Evolutionary conservation across 2,329 filamentous ascomycete genomes (phyloP), one percentile per base, ranked within the genome.

Genomic region (Fusarium duplospermum): DNA sequence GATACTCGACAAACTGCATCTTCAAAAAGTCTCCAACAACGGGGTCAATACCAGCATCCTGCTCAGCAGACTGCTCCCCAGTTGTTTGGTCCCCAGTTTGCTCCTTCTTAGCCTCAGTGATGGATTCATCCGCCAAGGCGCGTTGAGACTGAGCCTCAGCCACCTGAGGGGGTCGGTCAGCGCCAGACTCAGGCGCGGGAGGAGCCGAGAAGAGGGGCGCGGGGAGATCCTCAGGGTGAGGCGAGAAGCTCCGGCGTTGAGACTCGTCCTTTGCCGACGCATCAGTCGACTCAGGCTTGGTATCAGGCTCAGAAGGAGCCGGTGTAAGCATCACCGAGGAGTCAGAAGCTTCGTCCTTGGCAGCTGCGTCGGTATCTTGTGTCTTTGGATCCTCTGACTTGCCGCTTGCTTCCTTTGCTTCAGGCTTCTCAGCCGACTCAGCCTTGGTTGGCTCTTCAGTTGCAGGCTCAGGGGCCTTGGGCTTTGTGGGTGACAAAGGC

Each of bases 11-110:
- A 84, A 99, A 98, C 84, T 96, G 95, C 83, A 96, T 95, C 85
- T 99, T 99, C 69, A 99, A 86, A 78, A 93, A 93, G 82, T 99
- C 96, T 61, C 96, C 96, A 13, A 99, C 96, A 24, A 99, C 95
- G 4, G 95, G 93, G 35, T 89, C 87, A 10, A 76, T 68, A 1
- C 75, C 42, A 13, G 74, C 61, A 10, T 50, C 60, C 16, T 68
- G 77, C 7, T 64, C 64, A 27, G 57, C 40, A 16, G 70, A 24
- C 22, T 67, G 76, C 52, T 76, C 77, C 13, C 69, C 71, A 36
- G 65, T 57, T 38, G 56, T 54, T 10, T 57, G 71, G 33, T 54
- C 76, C 56, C 45, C 40, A 22, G 13, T 38, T 29, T 42, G 67
- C 50, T 56, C 60, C 3, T 54, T 38, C 61, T 73, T 71, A 7